These are phyloP conservation scores for Ogataea paradorogensis DNA, from an alignment of 805 yeast genomes.

Conservation along the genomic window DNA sequence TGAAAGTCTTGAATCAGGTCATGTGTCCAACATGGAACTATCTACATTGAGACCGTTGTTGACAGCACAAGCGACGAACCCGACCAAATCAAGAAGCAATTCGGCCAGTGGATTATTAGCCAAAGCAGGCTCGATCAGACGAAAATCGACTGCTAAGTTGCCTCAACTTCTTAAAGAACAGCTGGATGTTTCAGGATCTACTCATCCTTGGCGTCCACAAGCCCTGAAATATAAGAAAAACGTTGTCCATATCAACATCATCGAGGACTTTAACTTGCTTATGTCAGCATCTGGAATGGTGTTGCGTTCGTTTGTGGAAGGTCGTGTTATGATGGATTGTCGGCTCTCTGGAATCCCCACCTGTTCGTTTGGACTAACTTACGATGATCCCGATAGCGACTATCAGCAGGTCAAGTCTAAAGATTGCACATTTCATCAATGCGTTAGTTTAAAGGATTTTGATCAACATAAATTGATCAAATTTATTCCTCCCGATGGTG, in stretches of 20 bases:
- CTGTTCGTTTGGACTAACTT: conserved; percentile 73
- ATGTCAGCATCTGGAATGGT: conserved; percentile 64
- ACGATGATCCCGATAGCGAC: conserved; percentile 13
- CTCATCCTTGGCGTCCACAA: conserved; percentile 63
- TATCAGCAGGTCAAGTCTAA: conserved; percentile 38
- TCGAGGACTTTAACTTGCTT: conserved; percentile 70
- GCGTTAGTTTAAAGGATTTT: conserved; percentile 71
- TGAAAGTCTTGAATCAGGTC: conserved; percentile 74
- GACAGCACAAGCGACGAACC: conserved; percentile 7
- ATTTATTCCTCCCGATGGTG: conserved; percentile 86
- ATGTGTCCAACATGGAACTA: conserved; percentile 63
- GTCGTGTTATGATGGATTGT: conserved; percentile 65
- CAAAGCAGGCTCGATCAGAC: conserved; percentile 21
- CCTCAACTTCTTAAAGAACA: conserved; percentile 10
- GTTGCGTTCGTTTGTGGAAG: conserved; percentile 71
- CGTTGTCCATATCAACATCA: conserved; percentile 72
- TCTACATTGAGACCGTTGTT: conserved; percentile 38
- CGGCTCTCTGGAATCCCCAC: conserved; percentile 79
- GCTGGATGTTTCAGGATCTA: conserved; percentile 8
- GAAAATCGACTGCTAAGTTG: conserved; percentile 17
- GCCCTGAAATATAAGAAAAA: conserved; percentile 79
- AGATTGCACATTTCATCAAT: conserved; percentile 83
- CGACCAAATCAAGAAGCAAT: conserved; percentile 5
- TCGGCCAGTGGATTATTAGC: conserved; percentile 17
- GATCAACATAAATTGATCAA: conserved; percentile 62